phyloP scores from a whole-genome alignment of 495 filamentous ascomycete genomes.

The Aspergillus steynii region DNA sequence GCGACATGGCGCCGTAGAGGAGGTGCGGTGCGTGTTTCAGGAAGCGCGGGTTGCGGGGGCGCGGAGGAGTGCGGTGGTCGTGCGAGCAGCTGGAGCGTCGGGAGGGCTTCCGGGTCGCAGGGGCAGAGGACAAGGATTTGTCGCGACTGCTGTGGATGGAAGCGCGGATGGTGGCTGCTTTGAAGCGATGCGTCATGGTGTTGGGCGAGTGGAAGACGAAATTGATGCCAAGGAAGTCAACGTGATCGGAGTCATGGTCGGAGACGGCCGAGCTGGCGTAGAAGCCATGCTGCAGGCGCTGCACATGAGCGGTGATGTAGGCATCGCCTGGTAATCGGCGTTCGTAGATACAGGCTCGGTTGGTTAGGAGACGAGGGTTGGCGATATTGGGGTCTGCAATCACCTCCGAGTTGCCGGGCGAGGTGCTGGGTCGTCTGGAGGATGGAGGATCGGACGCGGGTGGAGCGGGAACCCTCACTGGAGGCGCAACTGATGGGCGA shows the following conservation, averaged over 20 bases:
- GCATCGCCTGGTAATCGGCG: constrained; percentile 48
- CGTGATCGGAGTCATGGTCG: constrained; percentile 40
- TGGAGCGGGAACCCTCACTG: neutral
- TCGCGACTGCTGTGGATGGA: constrained; percentile 30
- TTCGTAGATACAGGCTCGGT: constrained; percentile 52
- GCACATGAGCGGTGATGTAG: constrained; percentile 52
- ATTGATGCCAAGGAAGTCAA: constrained; percentile 52
- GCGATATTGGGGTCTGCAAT: constrained; percentile 40
- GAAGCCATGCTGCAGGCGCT: constrained; percentile 53
- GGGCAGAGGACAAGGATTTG: constrained; percentile 34
- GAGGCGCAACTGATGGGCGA: constrained; percentile 7
- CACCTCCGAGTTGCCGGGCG: constrained; percentile 7
- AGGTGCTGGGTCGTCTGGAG: constrained; percentile 6
- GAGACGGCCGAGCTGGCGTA: constrained; percentile 45
- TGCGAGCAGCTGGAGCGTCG: constrained; percentile 1
- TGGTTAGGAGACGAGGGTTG: constrained; percentile 44
- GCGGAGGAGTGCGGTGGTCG: constrained; percentile 10
- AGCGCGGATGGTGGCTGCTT: constrained; percentile 46
- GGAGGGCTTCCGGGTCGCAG: constrained; percentile 39
- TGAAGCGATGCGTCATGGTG: constrained; percentile 46
- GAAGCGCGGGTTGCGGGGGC: constrained; percentile 39
- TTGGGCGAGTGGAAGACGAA: constrained; percentile 52
- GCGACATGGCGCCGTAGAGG: constrained; percentile 53
- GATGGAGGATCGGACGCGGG: neutral
- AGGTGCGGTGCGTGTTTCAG: constrained; percentile 55